phyloP scores from a whole-genome alignment of 306 rosid species.

The Astragalus membranaceus region DNA sequence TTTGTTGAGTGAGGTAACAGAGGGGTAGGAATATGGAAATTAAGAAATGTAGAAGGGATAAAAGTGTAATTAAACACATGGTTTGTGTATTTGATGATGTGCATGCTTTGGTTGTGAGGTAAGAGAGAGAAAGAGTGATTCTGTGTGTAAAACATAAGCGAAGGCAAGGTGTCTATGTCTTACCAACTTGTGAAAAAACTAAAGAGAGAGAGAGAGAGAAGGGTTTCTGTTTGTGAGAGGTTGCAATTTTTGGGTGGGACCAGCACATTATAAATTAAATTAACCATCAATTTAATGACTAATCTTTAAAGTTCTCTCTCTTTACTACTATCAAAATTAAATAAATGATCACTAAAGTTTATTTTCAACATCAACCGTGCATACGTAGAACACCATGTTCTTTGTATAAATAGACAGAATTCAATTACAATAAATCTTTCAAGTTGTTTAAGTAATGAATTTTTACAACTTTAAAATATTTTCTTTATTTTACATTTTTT shows the following conservation, averaged over 20 bases:
- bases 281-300: too few species aligned
- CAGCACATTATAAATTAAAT: background rate
- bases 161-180: slow-evolving; percentile 29
- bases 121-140: slow-evolving; percentile 15
- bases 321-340: too few species aligned
- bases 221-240: background rate
- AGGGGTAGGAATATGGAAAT: slow-evolving; percentile 33
- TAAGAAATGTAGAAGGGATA: slow-evolving; percentile 26
- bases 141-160: slow-evolving; percentile 51
- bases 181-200: slow-evolving; percentile 51
- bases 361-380: too few species aligned
- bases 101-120: slow-evolving; percentile 50
- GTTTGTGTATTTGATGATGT: slow-evolving; percentile 29
- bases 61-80: slow-evolving; percentile 38
- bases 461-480: too few species aligned
- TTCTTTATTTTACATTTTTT: too few species aligned
- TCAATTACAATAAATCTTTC: too few species aligned
- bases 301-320: too few species aligned
- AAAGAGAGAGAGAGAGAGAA: slow-evolving; percentile 14
- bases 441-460: too few species aligned
- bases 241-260: slow-evolving; percentile 34
- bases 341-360: too few species aligned
- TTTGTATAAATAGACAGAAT: too few species aligned
- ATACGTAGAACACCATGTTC: too few species aligned
- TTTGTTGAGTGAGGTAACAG: background rate